Conservation (phyloP, 768 basidiomycete species). For the Pholiota molesta region DNA sequence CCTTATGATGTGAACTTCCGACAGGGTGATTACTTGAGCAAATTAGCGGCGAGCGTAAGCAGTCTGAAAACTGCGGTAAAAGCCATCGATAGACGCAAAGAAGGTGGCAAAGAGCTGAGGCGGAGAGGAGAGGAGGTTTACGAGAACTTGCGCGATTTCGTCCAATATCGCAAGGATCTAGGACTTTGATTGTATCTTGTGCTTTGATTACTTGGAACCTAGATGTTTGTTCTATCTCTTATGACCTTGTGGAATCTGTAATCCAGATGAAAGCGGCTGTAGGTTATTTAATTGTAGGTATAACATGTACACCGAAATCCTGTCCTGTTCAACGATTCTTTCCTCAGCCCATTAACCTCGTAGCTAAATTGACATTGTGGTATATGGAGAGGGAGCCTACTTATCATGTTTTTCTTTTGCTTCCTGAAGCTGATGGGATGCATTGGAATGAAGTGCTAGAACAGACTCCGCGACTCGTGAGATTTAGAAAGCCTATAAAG, state of each 20-base stretch:
- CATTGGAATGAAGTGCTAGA: too few species aligned
- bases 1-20: conserved; percentile 85
- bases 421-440: too few species aligned
- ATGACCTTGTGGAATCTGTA: neutral
- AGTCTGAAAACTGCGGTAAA: conserved; percentile 64
- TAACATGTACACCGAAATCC: too few species aligned
- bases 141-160: conserved; percentile 76
- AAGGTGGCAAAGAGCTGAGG: conserved; percentile 66
- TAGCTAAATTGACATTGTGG: too few species aligned
- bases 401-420: too few species aligned
- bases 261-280: too few species aligned
- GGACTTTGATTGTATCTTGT: conserved; percentile 27
- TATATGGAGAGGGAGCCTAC: too few species aligned
- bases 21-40: conserved; percentile 56
- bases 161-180: conserved; percentile 69
- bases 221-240: neutral
- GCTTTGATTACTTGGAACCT: neutral
- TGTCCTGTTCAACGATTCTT: too few species aligned
- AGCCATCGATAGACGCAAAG: conserved; percentile 67
- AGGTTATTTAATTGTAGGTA: too few species aligned
- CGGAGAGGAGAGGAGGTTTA: conserved; percentile 74
- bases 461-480: too few species aligned
- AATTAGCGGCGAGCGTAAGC: conserved; percentile 61
- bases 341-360: too few species aligned
- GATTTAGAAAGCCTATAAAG: neutral